Percentiles rank a stretch among this genome's conserved stretches.
These are phyloP conservation scores for Leccinellum rugosiceps DNA, from an alignment of 768 basidiomycete genomes.

Conservation along the genomic window DNA sequence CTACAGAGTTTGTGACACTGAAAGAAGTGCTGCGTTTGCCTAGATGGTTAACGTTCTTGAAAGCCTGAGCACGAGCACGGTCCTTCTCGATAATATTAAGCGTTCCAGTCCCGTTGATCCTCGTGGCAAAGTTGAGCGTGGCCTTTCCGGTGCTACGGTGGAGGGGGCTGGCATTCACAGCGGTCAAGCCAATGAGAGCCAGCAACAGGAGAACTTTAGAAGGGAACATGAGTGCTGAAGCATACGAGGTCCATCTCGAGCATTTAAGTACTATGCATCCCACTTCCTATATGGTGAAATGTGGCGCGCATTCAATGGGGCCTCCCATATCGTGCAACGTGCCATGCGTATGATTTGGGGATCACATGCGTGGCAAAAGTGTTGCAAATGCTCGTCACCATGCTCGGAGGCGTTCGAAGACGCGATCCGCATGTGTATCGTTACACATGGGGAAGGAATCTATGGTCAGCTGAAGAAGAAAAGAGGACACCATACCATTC, in stretches of 20 bases:
- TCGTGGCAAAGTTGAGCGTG: slow-evolving; percentile 15
- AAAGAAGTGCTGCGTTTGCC: slow-evolving; percentile 4
- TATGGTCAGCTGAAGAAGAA: not conserved
- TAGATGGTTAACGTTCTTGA: slow-evolving; percentile 25
- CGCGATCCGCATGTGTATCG: not conserved
- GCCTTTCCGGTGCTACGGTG: slow-evolving; percentile 6
- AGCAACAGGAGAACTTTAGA: slow-evolving; percentile 12
- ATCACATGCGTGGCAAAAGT: not conserved
- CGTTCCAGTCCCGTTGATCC: slow-evolving; percentile 9
- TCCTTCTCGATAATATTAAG: slow-evolving; percentile 10
- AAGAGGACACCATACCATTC: slow-evolving; percentile 1
- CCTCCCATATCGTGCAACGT: not conserved
- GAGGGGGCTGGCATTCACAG: slow-evolving; percentile 17
- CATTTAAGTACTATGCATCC: not conserved
- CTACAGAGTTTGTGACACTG: slow-evolving; percentile 17
- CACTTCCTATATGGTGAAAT: not conserved
- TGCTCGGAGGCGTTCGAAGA: not conserved
- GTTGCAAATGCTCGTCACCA: not conserved
- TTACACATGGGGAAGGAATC: not conserved
- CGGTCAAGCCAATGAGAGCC: slow-evolving; percentile 10
- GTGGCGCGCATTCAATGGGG: not conserved
- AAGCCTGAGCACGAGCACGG: slow-evolving; percentile 2
- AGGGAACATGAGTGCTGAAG: slow-evolving; percentile 13
- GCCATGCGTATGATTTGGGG: not conserved
- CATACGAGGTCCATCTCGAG: not conserved